Evolutionary conservation across 2,329 filamentous ascomycete genomes (phyloP).

Genomic region (Fusarium mexicanum): DNA sequence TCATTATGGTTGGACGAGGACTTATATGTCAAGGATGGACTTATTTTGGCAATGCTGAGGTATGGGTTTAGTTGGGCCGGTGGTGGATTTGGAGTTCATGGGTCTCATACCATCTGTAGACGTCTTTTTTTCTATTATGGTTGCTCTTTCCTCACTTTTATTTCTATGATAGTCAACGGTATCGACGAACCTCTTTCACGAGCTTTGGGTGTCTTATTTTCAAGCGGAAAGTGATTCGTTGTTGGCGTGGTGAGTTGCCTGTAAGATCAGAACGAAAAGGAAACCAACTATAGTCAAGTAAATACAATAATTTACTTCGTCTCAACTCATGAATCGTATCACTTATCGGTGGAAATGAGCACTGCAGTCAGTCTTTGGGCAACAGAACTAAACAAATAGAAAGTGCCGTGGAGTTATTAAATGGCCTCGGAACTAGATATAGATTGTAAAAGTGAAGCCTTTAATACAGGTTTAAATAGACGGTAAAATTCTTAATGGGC

Average conservation of each 20-base stretch:
- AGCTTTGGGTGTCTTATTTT: conserved; percentile 11
- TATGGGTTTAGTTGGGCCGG: conserved; percentile 28
- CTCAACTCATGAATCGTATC: not conserved
- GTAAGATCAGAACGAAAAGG: conserved; percentile 5
- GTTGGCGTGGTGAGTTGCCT: not conserved
- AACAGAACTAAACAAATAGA: conserved; percentile 13
- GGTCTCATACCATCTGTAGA: conserved; percentile 43
- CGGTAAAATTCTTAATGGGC: too few species aligned
- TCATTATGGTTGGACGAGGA: conserved; percentile 14
- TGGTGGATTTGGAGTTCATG: conserved; percentile 39
- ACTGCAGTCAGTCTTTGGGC: conserved; percentile 5
- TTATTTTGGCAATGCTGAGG: conserved; percentile 33
- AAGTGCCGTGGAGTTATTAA: not conserved
- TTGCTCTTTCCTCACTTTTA: conserved; percentile 21
- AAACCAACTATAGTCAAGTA: not conserved
- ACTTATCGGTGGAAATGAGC: conserved; percentile 5
- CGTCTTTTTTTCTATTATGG: conserved; percentile 28
- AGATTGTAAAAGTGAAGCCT: not conserved
- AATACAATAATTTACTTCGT: not conserved
- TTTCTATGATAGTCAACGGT: conserved; percentile 36
- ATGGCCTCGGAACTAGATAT: not conserved
- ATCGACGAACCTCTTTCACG: conserved; percentile 23
- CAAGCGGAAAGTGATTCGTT: not conserved
- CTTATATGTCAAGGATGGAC: conserved; percentile 17
- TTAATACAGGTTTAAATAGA: not conserved